Base-by-base conservation (phyloP, 768 basidiomycete species). In the Boletus bicolor region DNA sequence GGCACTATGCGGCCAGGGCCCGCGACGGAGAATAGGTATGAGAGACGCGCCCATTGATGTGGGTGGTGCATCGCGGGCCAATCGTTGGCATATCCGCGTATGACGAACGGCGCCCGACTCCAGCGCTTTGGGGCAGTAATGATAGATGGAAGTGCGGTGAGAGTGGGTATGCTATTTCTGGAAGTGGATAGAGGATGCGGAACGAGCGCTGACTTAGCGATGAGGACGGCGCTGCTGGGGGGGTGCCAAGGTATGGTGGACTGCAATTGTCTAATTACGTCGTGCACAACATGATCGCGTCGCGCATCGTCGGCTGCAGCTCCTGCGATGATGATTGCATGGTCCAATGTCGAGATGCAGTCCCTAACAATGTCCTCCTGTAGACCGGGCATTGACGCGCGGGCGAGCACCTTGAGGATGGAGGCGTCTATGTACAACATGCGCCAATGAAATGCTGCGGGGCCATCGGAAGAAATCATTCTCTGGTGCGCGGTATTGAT, bases 1-100 rank as follows among this genome's bases (percentile, higher is more conserved):
- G 96, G 97, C 1, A 98, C 88, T 5, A 91, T 73, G 21, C 97
- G 80, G 2, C 89, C 94, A 42, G 82, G 82, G 14, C 97, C 97
- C 2, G 88, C 82, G 0, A 85, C 74, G 5, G 76, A 74, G 14
- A 78, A 77, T 1, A 99, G 79, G 67, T 99, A 98, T 3, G 75
- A 68, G 6, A 77, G 72, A 17, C 83, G 87, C 11, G 70, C 59
- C 96, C 96, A 98, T 5, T 83, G 79, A 52, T 81, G 83, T 35
- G 60, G 53, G 2, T 80, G 74, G 10, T 73, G 76, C 58, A 91
- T 60, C 1, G 96, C 96, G 6, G 92, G 89, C 94, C 94, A 98
- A 48, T 83, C 73, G 24, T 52, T 55, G 9, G 84, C 82, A 71
- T 80, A 87, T 2, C 77, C 77, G 12, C 79, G 79, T 24, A 98